A percentile compares a stretch with the other conserved stretches of the same genome.
These are phyloP conservation scores for Exophiala viscosa DNA, from an alignment of 2,329 filamentous ascomycete species.

Conservation along the genomic window DNA sequence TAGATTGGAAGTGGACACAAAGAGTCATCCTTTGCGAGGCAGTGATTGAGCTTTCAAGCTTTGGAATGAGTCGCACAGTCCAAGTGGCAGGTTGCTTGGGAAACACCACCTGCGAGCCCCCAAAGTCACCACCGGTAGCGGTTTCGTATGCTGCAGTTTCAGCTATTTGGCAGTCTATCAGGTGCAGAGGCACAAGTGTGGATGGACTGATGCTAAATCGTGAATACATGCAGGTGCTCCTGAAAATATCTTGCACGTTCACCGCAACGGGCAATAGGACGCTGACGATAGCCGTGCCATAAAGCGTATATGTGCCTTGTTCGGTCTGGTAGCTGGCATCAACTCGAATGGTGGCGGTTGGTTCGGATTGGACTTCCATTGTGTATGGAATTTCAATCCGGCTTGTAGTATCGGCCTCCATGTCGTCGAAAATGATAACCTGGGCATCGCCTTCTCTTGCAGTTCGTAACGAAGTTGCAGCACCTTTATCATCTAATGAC, in stretches of 20 bases:
- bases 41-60: neutral
- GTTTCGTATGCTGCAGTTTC: constrained; percentile 63
- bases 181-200: constrained; percentile 66
- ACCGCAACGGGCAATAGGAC: constrained; percentile 82
- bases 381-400: constrained; percentile 71
- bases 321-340: constrained; percentile 71
- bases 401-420: constrained; percentile 30
- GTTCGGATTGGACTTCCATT: constrained; percentile 65
- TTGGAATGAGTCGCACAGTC: constrained; percentile 21
- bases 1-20: constrained; percentile 68
- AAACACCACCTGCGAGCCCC: constrained; percentile 60
- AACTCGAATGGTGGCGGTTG: constrained; percentile 61
- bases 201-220: constrained; percentile 87
- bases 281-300: constrained; percentile 60
- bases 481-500: constrained; percentile 43
- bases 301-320: constrained; percentile 62
- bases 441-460: constrained; percentile 21
- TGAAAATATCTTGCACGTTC: constrained; percentile 95
- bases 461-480: constrained; percentile 32
- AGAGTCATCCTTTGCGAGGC: constrained; percentile 44
- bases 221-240: constrained; percentile 75
- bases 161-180: constrained; percentile 67
- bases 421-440: constrained; percentile 16
- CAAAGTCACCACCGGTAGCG: constrained; percentile 45
- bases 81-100: constrained; percentile 72